These are phyloP conservation scores for Suillus hirtellus DNA, from an alignment of 768 basidiomycete genomes.

Conservation along the genomic window DNA sequence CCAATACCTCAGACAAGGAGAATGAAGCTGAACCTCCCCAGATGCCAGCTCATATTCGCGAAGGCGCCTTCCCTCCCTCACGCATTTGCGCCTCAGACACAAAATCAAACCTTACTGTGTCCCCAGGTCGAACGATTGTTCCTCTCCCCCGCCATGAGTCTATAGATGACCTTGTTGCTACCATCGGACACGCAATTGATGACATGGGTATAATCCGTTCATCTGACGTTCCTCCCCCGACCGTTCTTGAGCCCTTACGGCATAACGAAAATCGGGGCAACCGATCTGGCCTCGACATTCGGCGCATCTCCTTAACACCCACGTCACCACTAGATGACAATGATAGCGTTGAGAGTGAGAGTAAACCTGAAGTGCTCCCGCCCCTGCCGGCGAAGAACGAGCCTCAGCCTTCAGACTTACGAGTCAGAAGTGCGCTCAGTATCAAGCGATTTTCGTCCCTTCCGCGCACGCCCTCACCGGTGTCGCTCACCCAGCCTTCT, in stretches of 20 bases:
- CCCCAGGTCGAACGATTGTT: conserved; percentile 20
- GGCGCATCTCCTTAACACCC: conserved; percentile 23
- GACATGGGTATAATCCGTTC: conserved; percentile 38
- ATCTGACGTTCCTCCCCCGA: conserved; percentile 37
- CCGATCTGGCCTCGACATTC: conserved; percentile 33
- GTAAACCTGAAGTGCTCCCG: conserved; percentile 20
- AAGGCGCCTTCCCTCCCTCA: conserved; percentile 67
- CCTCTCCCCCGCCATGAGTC: conserved; percentile 30
- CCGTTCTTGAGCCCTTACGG: conserved; percentile 41
- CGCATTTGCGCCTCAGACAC: conserved; percentile 30
- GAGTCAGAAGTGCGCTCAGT: conserved; percentile 28
- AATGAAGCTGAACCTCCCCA: background rate
- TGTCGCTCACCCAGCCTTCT: conserved; percentile 36
- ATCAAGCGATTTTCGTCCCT: conserved; percentile 54
- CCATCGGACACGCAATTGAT: conserved; percentile 39
- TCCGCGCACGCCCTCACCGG: conserved; percentile 67
- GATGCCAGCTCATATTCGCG: conserved; percentile 42
- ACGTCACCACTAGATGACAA: conserved; percentile 22
- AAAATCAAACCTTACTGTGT: conserved; percentile 11
- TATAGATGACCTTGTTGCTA: conserved; percentile 40
- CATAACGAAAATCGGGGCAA: conserved; percentile 30
- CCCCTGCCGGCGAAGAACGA: conserved; percentile 33
- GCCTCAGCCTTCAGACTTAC: conserved; percentile 24
- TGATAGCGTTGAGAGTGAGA: conserved; percentile 15
- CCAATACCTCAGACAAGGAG: background rate